Percentiles rank a stretch among this genome's conserved stretches.
Evolutionary conservation across 257 asterid species (phyloP).

Genomic region (Scutellaria barbata): DNA sequence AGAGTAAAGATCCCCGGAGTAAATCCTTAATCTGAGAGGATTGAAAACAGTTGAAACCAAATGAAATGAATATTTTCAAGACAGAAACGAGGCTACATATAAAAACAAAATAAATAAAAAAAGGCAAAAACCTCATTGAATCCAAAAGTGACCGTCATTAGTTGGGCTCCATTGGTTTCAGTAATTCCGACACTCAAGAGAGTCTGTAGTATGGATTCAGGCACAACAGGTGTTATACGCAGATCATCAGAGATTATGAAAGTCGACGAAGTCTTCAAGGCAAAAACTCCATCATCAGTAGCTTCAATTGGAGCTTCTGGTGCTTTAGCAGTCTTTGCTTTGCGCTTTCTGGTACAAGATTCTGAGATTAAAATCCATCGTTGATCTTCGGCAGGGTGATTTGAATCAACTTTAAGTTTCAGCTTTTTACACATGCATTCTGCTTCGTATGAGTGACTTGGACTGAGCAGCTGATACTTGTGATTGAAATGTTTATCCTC

Average conservation of each 20-base stretch:
- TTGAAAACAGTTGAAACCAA: background rate
- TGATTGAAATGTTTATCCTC: background rate
- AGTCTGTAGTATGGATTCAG: background rate
- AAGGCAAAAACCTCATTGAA: background rate
- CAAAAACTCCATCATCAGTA: background rate
- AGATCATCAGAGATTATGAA: conserved; percentile 25
- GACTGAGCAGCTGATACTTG: conserved; percentile 24
- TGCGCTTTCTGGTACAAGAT: background rate
- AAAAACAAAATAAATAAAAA: too few relatives aligned
- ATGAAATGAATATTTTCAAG: background rate
- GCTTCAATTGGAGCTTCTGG: too few relatives aligned
- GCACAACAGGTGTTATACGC: conserved; percentile 15
- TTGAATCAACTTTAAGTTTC: too few relatives aligned
- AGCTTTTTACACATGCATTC: background rate
- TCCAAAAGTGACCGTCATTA: background rate
- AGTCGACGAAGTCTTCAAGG: background rate
- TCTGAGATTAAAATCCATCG: too few relatives aligned
- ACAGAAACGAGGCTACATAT: background rate
- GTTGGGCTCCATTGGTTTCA: background rate
- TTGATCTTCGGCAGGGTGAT: too few relatives aligned
- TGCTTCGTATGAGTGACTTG: background rate
- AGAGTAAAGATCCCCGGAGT: conserved; percentile 9
- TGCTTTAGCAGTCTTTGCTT: too few relatives aligned
- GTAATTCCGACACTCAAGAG: background rate
- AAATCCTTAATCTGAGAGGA: background rate